Evolutionary conservation across 2,329 filamentous ascomycete genomes (phyloP).

Genomic region (Fusarium aywerte): DNA sequence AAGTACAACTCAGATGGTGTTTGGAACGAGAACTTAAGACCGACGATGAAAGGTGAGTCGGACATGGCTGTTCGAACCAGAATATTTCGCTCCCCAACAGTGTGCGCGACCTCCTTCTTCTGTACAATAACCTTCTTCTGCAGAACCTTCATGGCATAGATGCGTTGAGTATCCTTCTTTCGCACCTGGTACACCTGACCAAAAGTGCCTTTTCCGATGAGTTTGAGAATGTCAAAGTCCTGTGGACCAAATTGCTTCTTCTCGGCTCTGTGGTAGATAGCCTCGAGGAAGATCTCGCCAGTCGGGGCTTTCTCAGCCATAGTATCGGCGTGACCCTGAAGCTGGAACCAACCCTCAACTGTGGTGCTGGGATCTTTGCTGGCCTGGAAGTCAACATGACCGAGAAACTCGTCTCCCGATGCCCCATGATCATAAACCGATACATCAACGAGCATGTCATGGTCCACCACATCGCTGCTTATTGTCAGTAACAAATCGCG

Average conservation of each 20-base stretch:
- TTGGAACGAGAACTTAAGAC: conserved; percentile 98
- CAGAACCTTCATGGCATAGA: conserved; percentile 99
- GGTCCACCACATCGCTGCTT: conserved; percentile 89
- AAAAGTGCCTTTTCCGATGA: conserved; percentile 98
- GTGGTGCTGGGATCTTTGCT: conserved; percentile 73
- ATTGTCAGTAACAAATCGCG: conserved; percentile 23
- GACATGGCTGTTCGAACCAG: conserved; percentile 94
- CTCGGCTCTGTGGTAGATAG: conserved; percentile 85
- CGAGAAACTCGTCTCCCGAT: conserved; percentile 88
- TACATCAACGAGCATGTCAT: conserved; percentile 89
- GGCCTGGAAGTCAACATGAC: conserved; percentile 84
- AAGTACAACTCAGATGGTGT: conserved; percentile 96
- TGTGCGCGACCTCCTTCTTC: conserved; percentile 99
- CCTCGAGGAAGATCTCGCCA: conserved; percentile 89
- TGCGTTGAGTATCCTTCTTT: conserved; percentile 94
- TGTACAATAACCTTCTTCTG: conserved; percentile 99
- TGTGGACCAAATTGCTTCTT: conserved; percentile 93
- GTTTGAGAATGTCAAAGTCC: conserved; percentile 94
- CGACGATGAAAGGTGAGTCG: conserved; percentile 97
- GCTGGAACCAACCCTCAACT: conserved; percentile 84
- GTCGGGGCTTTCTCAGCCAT: conserved; percentile 77
- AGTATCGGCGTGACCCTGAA: conserved; percentile 80
- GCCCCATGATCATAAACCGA: conserved; percentile 89
- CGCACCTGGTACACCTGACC: conserved; percentile 98
- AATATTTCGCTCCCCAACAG: conserved; percentile 96